Base-by-base conservation (phyloP, 2,329 filamentous ascomycete species). In the Fusarium nematophilum region DNA sequence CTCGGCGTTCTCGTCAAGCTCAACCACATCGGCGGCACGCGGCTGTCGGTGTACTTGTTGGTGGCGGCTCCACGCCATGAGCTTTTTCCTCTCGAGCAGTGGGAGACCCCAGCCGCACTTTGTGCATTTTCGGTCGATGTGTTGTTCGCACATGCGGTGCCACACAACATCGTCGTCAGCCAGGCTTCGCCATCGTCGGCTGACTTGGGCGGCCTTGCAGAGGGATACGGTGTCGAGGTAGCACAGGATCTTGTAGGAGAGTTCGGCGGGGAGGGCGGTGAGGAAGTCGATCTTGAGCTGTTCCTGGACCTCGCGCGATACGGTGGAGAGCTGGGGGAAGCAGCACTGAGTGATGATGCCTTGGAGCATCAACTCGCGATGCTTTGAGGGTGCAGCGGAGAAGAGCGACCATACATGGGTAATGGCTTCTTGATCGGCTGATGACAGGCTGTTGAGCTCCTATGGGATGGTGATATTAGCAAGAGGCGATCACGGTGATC, bases 101-200 rank as follows among this genome's bases (percentile, higher is more conserved):
- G 95, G 95, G 57, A 99, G 77, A 3, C 95, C 95, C 92, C 93
- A 98, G 18, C 95, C 94, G 72, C 95, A 99, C 72, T 95, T 96
- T 56, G 88, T 93, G 75, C 93, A 97, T 73, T 96, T 96, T 57
- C 92, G 83, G 73, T 96, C 92, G 67, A 97, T 96, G 74, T 97
- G 93, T 72, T 98, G 94, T 75, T 97, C 93, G 73, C 95, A 99
- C 93, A 98, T 97, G 62, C 90, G 90, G 72, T 97, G 77, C 95
- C 95, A 99, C 4, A 99, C 94, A 8, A 96, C 90, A 74, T 99
- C 94, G 71, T 97, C 94, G 69, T 98, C 95, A n/a, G 95, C 94
- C 33, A 99, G 80, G 53, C 86, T 86, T 59, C 92, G 86, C 95
- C 95, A 99, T 67, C 89, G 85, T 54, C 88, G 86, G 73, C 92